These are phyloP conservation scores for Phycomyces blakesleeanus DNA, from an alignment of 192 early-diverging fungal species.

Conservation along the genomic window DNA sequence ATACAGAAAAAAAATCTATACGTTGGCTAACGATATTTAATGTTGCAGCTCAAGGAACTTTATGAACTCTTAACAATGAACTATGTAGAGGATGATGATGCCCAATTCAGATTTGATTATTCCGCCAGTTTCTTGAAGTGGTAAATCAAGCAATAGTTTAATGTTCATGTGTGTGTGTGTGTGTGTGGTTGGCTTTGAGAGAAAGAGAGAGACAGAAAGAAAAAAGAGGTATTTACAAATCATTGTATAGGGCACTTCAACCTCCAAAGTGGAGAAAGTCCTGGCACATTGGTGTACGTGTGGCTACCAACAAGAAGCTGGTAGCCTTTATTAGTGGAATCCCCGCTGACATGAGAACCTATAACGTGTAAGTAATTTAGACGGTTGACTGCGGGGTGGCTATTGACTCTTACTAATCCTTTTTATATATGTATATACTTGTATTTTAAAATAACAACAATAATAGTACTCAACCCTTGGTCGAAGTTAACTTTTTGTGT, in stretches of 20 bases:
- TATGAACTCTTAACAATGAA: constrained; percentile 86
- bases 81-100: constrained; percentile 97
- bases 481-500: constrained; percentile 98
- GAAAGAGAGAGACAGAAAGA: no score
- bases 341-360: constrained; percentile 76
- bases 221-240: no score
- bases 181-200: no score
- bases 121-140: constrained; percentile 89
- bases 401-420: background rate
- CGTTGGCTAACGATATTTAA: background rate
- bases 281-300: constrained; percentile 95
- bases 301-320: constrained; percentile 69
- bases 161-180: background rate
- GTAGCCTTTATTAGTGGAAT: constrained; percentile 96
- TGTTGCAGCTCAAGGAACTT: constrained; percentile 71
- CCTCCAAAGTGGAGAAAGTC: constrained; percentile 85
- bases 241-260: constrained; percentile 75
- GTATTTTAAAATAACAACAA: no score
- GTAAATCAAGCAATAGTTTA: constrained; percentile 33
- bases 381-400: background rate
- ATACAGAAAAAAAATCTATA: background rate
- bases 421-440: background rate
- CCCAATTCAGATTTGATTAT: constrained; percentile 96
- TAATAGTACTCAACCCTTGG: constrained; percentile 58
- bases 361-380: constrained; percentile 51